These are phyloP conservation scores for Drechslerella stenobrocha DNA, from an alignment of 2,329 filamentous ascomycete genomes.

Conservation along the genomic window DNA sequence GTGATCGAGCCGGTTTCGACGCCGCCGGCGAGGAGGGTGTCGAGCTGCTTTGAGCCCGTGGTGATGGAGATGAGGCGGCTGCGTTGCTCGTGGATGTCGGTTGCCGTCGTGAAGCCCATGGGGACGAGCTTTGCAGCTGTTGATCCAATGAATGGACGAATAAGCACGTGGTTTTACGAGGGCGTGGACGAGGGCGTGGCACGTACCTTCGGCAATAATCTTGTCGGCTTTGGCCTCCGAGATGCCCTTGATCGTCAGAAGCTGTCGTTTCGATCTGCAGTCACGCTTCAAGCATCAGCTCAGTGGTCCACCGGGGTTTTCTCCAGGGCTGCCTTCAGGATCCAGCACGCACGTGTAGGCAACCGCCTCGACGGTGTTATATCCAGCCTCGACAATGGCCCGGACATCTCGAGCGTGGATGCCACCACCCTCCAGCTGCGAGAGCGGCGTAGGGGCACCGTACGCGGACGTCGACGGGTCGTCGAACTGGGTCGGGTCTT, in stretches of 20 bases:
- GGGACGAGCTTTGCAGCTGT: slow-evolving; percentile 91
- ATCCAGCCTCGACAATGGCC: slow-evolving; percentile 85
- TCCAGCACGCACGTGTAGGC: slow-evolving; percentile 75
- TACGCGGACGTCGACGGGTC: slow-evolving; percentile 73
- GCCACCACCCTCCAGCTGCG: slow-evolving; percentile 70
- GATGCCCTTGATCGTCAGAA: slow-evolving; percentile 97
- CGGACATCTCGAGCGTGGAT: slow-evolving; percentile 74
- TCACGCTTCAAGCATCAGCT: neutral
- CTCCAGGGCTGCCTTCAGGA: too few relatives aligned
- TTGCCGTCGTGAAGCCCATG: slow-evolving; percentile 98
- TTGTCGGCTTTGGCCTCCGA: slow-evolving; percentile 96
- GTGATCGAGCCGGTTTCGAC: slow-evolving; percentile 97
- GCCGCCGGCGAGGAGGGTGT: slow-evolving; percentile 90
- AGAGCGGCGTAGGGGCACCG: slow-evolving; percentile 88
- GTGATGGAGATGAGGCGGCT: slow-evolving; percentile 98
- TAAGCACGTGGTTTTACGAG: too few relatives aligned
- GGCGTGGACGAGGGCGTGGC: slow-evolving; percentile 19
- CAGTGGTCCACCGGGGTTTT: neutral
- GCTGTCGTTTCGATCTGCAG: slow-evolving; percentile 66
- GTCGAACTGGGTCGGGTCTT: slow-evolving; percentile 70
- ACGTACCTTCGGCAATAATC: slow-evolving; percentile 80
- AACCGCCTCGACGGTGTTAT: slow-evolving; percentile 91
- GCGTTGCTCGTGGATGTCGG: slow-evolving; percentile 96
- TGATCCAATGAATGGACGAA: slow-evolving; percentile 24
- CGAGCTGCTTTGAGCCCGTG: slow-evolving; percentile 94